Conservation (phyloP, 345 rosid species). For the Eucalyptus urophylla region DNA sequence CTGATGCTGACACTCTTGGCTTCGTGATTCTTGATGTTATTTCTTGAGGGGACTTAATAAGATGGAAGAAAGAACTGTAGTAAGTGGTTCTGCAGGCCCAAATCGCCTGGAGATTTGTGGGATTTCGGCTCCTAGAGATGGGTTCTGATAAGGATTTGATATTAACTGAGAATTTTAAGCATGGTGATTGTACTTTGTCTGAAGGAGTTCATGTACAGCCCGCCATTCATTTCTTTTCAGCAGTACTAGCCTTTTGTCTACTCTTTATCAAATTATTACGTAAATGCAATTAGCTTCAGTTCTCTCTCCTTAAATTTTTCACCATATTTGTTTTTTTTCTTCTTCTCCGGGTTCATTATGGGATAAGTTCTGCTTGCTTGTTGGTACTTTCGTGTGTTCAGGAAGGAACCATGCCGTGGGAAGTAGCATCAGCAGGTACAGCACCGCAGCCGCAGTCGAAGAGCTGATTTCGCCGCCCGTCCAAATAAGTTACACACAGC, state of each 20-base stretch:
- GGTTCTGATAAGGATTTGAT: background rate
- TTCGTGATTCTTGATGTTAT: background rate
- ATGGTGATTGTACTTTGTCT: background rate
- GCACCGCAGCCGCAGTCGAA: slow-evolving; percentile 53
- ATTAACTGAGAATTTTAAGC: background rate
- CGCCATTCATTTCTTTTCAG: background rate
- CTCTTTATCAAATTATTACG: background rate
- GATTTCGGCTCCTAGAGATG: background rate
- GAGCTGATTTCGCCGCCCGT: slow-evolving; percentile 59
- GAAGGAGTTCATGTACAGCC: background rate
- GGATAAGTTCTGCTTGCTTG: background rate
- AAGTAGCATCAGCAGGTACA: slow-evolving; percentile 21
- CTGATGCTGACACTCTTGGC: background rate
- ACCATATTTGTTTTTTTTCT: background rate
- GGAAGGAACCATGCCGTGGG: background rate
- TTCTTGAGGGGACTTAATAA: background rate
- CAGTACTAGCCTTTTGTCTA: background rate
- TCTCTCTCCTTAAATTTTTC: background rate
- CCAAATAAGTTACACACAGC: slow-evolving; percentile 50
- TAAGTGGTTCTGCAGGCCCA: background rate
- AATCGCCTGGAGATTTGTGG: background rate
- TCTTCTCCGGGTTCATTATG: background rate
- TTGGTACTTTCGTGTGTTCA: background rate
- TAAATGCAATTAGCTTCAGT: background rate
- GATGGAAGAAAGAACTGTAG: background rate